phyloP scores from a whole-genome alignment of 2,329 filamentous ascomycete species.

The Botrytis porri region DNA sequence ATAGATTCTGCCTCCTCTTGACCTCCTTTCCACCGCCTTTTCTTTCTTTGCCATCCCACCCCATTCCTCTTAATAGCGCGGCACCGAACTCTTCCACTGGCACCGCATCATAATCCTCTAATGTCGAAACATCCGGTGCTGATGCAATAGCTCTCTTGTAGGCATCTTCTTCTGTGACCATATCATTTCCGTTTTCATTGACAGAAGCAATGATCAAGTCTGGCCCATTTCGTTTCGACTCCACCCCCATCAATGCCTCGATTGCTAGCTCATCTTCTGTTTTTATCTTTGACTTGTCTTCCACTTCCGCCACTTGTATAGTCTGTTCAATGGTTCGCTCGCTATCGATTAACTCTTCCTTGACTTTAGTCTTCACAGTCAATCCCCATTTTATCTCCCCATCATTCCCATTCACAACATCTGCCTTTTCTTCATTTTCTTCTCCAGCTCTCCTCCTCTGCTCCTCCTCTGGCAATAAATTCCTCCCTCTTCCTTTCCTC shows the following conservation, averaged over 20 bases:
- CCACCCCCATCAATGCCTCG: slow-evolving; percentile 61
- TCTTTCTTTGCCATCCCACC: slow-evolving; percentile 73
- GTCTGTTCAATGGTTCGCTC: slow-evolving; percentile 25
- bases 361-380: slow-evolving; percentile 44
- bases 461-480: slow-evolving; percentile 54
- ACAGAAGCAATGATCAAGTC: slow-evolving; percentile 52
- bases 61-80: slow-evolving; percentile 87
- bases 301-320: slow-evolving; percentile 31
- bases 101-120: slow-evolving; percentile 83
- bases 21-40: slow-evolving; percentile 59
- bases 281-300: slow-evolving; percentile 32
- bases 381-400: slow-evolving; percentile 46
- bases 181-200: slow-evolving; percentile 23
- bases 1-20: slow-evolving; percentile 71
- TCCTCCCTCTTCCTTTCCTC: slow-evolving; percentile 48
- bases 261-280: slow-evolving; percentile 63
- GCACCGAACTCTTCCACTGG: slow-evolving; percentile 95
- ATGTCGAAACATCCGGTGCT: slow-evolving; percentile 70
- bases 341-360: slow-evolving; percentile 29
- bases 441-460: slow-evolving; percentile 44
- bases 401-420: slow-evolving; percentile 44
- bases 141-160: slow-evolving; percentile 67
- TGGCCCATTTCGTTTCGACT: slow-evolving; percentile 44
- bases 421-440: slow-evolving; percentile 33
- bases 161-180: slow-evolving; percentile 60